These are phyloP conservation scores for Martensiomyces pterosporus DNA, from an alignment of 192 early-diverging fungal species.

Conservation along the genomic window DNA sequence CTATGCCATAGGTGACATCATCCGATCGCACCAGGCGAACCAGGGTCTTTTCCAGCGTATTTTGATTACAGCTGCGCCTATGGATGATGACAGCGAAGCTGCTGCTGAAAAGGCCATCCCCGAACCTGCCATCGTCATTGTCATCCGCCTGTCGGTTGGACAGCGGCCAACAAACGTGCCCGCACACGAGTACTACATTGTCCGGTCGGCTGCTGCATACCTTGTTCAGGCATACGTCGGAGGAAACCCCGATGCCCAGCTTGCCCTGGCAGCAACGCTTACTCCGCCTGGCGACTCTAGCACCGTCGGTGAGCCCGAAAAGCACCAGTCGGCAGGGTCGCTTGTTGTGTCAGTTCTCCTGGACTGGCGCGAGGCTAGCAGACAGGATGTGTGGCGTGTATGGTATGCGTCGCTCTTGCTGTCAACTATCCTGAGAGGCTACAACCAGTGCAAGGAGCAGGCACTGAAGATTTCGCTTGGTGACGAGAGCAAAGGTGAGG, in stretches of 20 bases:
- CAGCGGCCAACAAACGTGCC: constrained; percentile 44
- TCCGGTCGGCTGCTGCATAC: constrained; percentile 81
- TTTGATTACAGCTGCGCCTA: constrained; percentile 58
- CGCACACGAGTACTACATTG: constrained; percentile 58
- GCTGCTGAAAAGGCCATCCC: constrained; percentile 51
- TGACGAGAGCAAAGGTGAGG: constrained; percentile 69
- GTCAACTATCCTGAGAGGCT: constrained; percentile 71
- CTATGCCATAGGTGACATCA: constrained; percentile 79
- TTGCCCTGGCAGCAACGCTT: constrained; percentile 82
- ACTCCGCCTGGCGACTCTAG: constrained; percentile 54
- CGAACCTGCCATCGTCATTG: constrained; percentile 73
- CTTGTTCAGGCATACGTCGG: constrained; percentile 74
- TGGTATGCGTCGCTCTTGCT: constrained; percentile 90
- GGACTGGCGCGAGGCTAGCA: constrained; percentile 61
- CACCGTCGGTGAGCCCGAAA: constrained; percentile 15
- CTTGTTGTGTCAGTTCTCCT: constrained; percentile 77
- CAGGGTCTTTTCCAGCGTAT: constrained; percentile 74
- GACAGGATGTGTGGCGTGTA: constrained; percentile 72
- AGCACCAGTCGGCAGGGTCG: constrained; percentile 79
- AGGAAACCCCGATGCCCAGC: constrained; percentile 83
- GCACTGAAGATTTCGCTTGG: constrained; percentile 71
- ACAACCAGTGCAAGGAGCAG: constrained; percentile 71
- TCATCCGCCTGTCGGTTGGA: constrained; percentile 75
- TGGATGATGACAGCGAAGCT: constrained; percentile 20
- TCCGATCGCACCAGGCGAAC: constrained; percentile 70